Conservation (phyloP, 345 rosid species). For the Geranium brycei region DNA sequence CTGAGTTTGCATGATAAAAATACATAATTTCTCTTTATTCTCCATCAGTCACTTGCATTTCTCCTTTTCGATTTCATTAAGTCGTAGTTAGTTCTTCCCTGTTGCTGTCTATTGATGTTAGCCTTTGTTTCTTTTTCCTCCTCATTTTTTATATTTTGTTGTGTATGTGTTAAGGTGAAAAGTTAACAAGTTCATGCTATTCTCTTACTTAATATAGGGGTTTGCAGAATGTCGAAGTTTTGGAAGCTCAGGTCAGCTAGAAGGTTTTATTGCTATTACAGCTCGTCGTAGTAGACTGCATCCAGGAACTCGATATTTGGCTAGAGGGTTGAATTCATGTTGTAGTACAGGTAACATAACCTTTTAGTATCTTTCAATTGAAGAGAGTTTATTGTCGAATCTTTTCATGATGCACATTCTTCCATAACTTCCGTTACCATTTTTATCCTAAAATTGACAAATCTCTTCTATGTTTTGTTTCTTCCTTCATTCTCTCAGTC, state of each 20-base stretch:
- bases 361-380: neutral
- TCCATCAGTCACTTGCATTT: neutral
- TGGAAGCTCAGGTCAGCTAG: slow-evolving; percentile 86
- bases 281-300: slow-evolving; percentile 97
- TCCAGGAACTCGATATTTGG: slow-evolving; percentile 97
- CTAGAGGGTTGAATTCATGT: slow-evolving; percentile 95
- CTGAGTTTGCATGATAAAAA: neutral
- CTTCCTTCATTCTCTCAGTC: neutral
- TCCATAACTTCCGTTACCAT: too few species aligned
- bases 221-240: slow-evolving; percentile 90
- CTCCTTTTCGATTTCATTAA: neutral
- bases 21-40: neutral
- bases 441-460: too few species aligned
- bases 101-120: neutral
- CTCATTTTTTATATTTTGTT: neutral
- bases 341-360: slow-evolving; percentile 71
- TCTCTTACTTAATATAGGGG: slow-evolving; percentile 71
- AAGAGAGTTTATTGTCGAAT: neutral
- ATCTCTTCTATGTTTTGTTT: too few species aligned
- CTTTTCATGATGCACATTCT: neutral
- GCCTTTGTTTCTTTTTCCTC: neutral
- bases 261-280: slow-evolving; percentile 79
- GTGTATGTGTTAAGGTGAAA: neutral
- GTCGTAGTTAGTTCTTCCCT: neutral
- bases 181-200: slow-evolving; percentile 20